These are phyloP conservation scores for Graphilbum sp. DNA, from an alignment of 2,329 filamentous ascomycete species.

Conservation along the genomic window DNA sequence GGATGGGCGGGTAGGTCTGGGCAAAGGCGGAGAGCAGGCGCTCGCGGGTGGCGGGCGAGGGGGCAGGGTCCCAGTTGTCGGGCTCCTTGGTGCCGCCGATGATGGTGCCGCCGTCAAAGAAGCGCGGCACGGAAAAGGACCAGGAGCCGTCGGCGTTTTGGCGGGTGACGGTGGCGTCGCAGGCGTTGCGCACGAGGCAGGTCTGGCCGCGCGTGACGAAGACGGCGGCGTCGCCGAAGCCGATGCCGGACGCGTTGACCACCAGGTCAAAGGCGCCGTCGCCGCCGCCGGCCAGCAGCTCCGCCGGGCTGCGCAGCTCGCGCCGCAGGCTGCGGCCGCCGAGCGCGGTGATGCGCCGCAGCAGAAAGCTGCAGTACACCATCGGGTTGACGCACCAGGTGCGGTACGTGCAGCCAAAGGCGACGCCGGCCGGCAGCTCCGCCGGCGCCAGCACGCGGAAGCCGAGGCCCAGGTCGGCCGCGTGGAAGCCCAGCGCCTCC, in stretches of 20 bases:
- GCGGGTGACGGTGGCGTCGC: conserved; percentile 32
- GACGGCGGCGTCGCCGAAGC: conserved; percentile 21
- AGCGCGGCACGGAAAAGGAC: conserved; percentile 46
- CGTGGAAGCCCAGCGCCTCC: conserved; percentile 13
- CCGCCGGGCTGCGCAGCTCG: conserved; percentile 19
- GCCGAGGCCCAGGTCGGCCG: conserved; percentile 18
- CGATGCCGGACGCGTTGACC: conserved; percentile 29
- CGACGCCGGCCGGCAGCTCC: conserved; percentile 23
- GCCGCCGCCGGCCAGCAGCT: conserved; percentile 20
- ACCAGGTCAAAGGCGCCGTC: conserved; percentile 15
- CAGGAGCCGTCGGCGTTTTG: conserved; percentile 47
- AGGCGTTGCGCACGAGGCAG: conserved; percentile 24
- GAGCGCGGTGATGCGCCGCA: conserved; percentile 22
- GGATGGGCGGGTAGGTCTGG: conserved; percentile 22
- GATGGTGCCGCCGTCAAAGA: conserved; percentile 45
- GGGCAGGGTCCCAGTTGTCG: conserved; percentile 34
- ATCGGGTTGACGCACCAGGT: conserved; percentile 40
- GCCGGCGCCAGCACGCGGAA: conserved; percentile 19
- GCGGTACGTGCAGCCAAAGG: conserved; percentile 32
- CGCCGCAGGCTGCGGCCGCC: conserved; percentile 20
- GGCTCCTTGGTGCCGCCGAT: conserved; percentile 51
- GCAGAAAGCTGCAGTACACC: conserved; percentile 31
- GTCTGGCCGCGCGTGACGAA: conserved; percentile 32
- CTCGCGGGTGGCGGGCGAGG: conserved; percentile 28
- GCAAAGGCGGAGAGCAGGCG: conserved; percentile 24